phyloP scores from a whole-genome alignment of 805 yeast genomes.

The Candida railenensis region DNA sequence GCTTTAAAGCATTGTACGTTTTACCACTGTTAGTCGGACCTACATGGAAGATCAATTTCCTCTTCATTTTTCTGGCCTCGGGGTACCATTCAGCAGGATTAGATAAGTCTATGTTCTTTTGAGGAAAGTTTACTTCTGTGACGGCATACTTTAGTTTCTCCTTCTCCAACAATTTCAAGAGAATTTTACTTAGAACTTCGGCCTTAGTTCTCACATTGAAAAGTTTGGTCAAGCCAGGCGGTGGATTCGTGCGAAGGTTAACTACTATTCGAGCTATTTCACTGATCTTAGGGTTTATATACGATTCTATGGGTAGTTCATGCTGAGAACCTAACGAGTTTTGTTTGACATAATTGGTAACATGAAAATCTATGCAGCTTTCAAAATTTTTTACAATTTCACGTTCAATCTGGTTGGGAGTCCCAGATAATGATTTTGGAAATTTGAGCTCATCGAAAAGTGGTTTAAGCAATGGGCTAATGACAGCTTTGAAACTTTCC shows the following conservation, averaged over 20 bases:
- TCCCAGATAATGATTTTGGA: background rate
- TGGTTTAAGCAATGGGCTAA: background rate
- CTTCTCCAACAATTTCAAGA: slow-evolving; percentile 24
- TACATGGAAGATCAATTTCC: slow-evolving; percentile 86
- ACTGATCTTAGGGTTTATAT: slow-evolving; percentile 25
- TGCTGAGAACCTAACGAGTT: too few species aligned
- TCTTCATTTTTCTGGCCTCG: slow-evolving; percentile 70
- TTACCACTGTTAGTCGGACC: slow-evolving; percentile 99
- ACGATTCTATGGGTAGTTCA: background rate
- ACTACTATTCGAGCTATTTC: slow-evolving; percentile 19
- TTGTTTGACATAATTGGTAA: background rate
- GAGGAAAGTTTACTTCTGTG: slow-evolving; percentile 7
- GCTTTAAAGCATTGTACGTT: slow-evolving; percentile 77
- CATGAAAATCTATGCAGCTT: background rate
- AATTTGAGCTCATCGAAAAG: background rate
- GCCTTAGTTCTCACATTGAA: slow-evolving; percentile 9
- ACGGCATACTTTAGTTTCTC: slow-evolving; percentile 15
- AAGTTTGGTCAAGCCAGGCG: slow-evolving; percentile 11
- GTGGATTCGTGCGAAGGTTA: slow-evolving; percentile 19
- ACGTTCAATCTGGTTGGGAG: background rate
- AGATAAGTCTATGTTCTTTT: slow-evolving; percentile 23
- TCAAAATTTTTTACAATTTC: background rate
- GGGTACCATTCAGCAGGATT: slow-evolving; percentile 71
- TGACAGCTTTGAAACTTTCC: background rate
- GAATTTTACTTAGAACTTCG: slow-evolving; percentile 20